Conservation (phyloP, 2,329 filamentous ascomycete species). For the Fusarium decemcellulare region DNA sequence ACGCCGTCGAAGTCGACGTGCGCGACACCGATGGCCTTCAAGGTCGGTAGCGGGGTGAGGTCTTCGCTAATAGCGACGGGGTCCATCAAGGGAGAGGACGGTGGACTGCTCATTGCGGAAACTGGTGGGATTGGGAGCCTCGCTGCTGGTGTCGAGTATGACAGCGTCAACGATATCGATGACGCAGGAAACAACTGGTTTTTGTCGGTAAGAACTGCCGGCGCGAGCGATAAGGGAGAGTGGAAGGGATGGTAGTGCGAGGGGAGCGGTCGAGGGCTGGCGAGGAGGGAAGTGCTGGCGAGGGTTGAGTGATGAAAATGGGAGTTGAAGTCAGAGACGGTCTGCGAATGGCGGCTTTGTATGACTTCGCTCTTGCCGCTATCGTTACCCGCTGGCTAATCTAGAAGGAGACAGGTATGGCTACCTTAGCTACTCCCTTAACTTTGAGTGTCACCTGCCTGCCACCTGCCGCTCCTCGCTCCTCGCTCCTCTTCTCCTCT, state of each 20-base stretch:
- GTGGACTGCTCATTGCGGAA: slow-evolving; percentile 49
- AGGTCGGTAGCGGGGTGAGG: slow-evolving; percentile 70
- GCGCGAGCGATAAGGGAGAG: slow-evolving; percentile 8
- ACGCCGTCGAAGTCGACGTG: slow-evolving; percentile 80
- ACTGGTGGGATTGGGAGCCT: not conserved
- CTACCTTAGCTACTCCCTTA: slow-evolving; percentile 11
- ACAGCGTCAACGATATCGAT: slow-evolving; percentile 4
- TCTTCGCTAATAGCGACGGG: slow-evolving; percentile 67
- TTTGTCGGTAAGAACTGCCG: slow-evolving; percentile 8
- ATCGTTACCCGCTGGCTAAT: slow-evolving; percentile 28
- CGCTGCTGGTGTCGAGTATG: not conserved
- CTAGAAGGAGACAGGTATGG: slow-evolving; percentile 33
- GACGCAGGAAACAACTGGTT: slow-evolving; percentile 13
- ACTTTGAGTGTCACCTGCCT: slow-evolving; percentile 25
- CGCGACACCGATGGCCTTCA: slow-evolving; percentile 68
- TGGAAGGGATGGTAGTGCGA: slow-evolving; percentile 16
- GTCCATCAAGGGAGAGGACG: slow-evolving; percentile 66
- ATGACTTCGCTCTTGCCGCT: slow-evolving; percentile 28
- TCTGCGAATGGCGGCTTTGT: slow-evolving; percentile 3
- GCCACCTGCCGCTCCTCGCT: slow-evolving; percentile 6
- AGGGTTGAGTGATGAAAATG: slow-evolving; percentile 3
- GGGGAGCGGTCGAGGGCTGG: slow-evolving; percentile 14
- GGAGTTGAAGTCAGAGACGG: slow-evolving; percentile 1
- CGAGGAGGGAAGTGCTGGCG: not conserved
- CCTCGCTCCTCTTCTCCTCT: slow-evolving; percentile 33